These are phyloP conservation scores for Pharnaceum exiguum DNA, from an alignment of 148 eudicot genomes.

Conservation along the genomic window DNA sequence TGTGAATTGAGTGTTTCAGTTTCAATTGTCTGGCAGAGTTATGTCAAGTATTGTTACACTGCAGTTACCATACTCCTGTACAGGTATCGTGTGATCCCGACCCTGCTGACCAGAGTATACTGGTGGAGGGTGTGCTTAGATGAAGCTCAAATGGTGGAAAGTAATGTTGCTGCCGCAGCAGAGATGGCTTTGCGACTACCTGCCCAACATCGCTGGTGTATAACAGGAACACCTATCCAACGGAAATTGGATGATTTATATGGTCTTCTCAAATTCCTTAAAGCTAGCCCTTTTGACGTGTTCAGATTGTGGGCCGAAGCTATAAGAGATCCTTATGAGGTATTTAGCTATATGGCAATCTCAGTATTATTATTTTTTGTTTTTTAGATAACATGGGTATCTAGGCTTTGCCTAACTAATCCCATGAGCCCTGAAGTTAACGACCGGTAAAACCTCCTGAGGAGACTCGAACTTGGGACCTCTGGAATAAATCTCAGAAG, in stretches of 20 bases:
- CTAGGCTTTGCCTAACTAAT: no score
- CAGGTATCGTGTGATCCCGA: slow-evolving; percentile 92
- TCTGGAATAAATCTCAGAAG: no score
- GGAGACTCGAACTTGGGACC: no score
- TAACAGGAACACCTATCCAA: slow-evolving; percentile 95
- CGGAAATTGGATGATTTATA: slow-evolving; percentile 88
- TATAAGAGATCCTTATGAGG: slow-evolving; percentile 91
- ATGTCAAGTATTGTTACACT: neutral
- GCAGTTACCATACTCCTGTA: slow-evolving; percentile 3
- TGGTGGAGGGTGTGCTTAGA: slow-evolving; percentile 99
- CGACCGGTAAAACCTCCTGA: no score
- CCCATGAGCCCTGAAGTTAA: no score
- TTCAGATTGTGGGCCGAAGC: slow-evolving; percentile 81
- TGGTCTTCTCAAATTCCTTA: slow-evolving; percentile 88
- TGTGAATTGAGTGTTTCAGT: no score
- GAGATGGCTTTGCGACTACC: slow-evolving; percentile 93
- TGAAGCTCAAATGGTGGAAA: slow-evolving; percentile 99
- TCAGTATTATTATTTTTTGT: neutral
- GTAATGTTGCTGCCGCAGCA: slow-evolving; percentile 73
- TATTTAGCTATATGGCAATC: slow-evolving; percentile 16
- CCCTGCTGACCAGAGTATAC: slow-evolving; percentile 65
- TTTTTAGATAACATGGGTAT: no score
- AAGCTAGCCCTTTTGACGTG: slow-evolving; percentile 69
- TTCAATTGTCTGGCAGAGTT: neutral
- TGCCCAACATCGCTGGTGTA: slow-evolving; percentile 83